Percentiles rank a stretch among this genome's conserved stretches.
phyloP scores from a whole-genome alignment of 305 asterid genomes.

The Solanum hybrid region DNA sequence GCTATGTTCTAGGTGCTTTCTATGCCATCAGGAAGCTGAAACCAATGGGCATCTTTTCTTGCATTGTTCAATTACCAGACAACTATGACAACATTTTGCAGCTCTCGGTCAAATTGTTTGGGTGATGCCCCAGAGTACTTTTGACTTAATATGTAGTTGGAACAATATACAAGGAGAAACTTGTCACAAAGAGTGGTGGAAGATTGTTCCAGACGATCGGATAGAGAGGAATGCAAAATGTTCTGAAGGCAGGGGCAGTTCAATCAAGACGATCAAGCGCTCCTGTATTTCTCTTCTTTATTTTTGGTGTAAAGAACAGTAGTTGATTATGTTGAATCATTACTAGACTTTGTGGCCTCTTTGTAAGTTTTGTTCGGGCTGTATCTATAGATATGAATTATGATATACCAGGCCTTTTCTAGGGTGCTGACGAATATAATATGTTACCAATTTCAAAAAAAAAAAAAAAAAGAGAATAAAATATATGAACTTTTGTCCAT shows the following conservation, averaged over 20 bases:
- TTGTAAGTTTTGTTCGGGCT: background rate
- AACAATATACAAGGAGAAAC: background rate
- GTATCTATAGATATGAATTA: background rate
- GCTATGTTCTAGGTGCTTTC: background rate
- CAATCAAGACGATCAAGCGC: background rate
- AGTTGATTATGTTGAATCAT: background rate
- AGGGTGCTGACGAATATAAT: background rate
- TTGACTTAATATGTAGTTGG: background rate
- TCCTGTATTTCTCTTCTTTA: background rate
- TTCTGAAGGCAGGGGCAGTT: background rate
- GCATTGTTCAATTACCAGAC: background rate
- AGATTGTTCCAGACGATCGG: background rate
- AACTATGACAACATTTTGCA: background rate
- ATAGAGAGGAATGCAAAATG: background rate
- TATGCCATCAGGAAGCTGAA: background rate
- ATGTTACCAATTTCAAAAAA: background rate
- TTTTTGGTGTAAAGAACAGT: background rate
- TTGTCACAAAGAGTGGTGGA: background rate
- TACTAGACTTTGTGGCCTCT: background rate
- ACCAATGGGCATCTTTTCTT: background rate
- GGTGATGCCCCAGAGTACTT: background rate
- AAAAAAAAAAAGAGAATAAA: background rate
- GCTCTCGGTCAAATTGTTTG: background rate
- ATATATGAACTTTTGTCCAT: background rate
- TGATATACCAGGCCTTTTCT: background rate